Base-by-base conservation (phyloP, 768 basidiomycete genomes). In the Pleurotus djamor region DNA sequence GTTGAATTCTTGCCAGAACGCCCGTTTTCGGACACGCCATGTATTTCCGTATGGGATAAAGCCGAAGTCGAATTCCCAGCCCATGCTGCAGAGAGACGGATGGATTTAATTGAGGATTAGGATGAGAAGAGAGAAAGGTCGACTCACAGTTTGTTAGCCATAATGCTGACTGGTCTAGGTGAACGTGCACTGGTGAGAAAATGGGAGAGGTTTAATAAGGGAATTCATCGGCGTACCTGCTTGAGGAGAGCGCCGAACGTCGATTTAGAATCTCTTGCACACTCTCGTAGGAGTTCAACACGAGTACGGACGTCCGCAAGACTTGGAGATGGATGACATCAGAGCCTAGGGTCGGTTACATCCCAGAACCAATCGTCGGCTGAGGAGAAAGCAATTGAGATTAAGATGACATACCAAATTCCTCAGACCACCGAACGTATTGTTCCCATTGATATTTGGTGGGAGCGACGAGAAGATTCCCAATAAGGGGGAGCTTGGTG, bases 1-100 rank as follows among this genome's bases (percentile, higher is more conserved):
- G 52, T 76, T 73, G 61, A 81, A 76, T 57, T 80, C 72, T 50
- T 76, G 66, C 38, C 73, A 71, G 62, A 82, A 79, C 7, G 74
- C 50, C n/a, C 74, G 70, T 6, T 81, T 72, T 17, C 74, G 73
- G 9, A 69, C 68, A 49, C 70, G 74, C 81, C 81, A 81, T 34
- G 51, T 44, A 35, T 71, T 65, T 16, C 76, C 76, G 51, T 81
- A 81, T 3, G 69, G 71, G 71, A 79, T 72, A 44, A 74, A 64
- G 2, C 69, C 69, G 51, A 80, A 71, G 45, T 71, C 65, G 71
- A 74, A 79, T 21, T 69, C 70, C 65, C 72, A 76, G 2, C 77
- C 78, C 67, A 79, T 76, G 35, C 80, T 79, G 51, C 50, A 58
- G 32, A 49, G 10, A 44, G 6, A 28, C 21, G 21, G 21, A 28